Conservation (phyloP, 2,329 filamentous ascomycete genomes). For the Scolecobasidium constrictum region DNA sequence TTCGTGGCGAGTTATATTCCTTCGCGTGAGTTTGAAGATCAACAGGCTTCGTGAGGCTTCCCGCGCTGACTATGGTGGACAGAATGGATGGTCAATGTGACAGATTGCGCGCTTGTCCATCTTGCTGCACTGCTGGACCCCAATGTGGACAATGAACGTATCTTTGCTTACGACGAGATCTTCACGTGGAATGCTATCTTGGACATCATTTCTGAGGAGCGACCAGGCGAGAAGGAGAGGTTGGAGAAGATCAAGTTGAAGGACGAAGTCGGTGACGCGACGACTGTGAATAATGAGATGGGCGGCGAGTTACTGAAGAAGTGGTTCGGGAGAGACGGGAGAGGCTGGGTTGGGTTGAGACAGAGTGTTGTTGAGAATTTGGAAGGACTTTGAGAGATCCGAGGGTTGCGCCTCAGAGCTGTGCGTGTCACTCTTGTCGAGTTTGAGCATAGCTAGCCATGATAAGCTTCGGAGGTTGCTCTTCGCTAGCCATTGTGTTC, state of each 20-base stretch:
- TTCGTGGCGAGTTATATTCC: too few species aligned
- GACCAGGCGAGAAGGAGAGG: slow-evolving; percentile 23
- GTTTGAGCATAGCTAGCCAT: too few species aligned
- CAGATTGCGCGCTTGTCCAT: slow-evolving; percentile 33
- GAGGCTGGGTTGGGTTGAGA: slow-evolving; percentile 1
- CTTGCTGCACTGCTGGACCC: slow-evolving; percentile 10
- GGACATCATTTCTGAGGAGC: slow-evolving; percentile 9
- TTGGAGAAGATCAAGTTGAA: slow-evolving; percentile 19
- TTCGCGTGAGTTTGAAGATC: too few species aligned
- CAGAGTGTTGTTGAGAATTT: slow-evolving; percentile 4
- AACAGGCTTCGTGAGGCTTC: too few species aligned
- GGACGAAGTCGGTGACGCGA: neutral
- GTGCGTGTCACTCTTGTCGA: too few species aligned
- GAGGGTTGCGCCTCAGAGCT: too few species aligned
- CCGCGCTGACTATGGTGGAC: slow-evolving; percentile 3
- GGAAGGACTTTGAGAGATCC: too few species aligned
- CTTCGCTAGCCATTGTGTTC: too few species aligned
- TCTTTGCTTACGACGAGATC: slow-evolving; percentile 10
- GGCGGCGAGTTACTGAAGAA: slow-evolving; percentile 5
- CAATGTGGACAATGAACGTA: slow-evolving; percentile 10
- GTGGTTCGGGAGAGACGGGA: slow-evolving; percentile 4
- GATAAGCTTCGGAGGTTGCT: too few species aligned
- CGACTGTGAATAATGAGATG: neutral
- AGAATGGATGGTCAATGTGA: slow-evolving; percentile 33
- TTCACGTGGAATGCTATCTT: slow-evolving; percentile 11